Evolutionary conservation across 306 rosid genomes (phyloP).

Genomic region (Begonia peltatifolia): DNA sequence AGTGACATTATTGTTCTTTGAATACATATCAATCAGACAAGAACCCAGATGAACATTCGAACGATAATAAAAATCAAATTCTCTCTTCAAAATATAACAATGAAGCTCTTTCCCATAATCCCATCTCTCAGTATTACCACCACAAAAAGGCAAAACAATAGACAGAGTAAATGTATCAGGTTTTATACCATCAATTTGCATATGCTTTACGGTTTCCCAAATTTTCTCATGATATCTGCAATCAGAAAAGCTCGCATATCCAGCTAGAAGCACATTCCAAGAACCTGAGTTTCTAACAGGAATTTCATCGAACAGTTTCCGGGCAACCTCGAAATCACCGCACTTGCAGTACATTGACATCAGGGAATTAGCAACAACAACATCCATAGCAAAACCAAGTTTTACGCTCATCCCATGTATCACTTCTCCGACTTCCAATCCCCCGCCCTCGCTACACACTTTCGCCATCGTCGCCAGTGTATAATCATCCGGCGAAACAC

Average conservation of each 20-base stretch:
- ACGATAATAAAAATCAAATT: conserved; percentile 20
- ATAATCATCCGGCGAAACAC: conserved; percentile 44
- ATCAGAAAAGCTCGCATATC: conserved; percentile 19
- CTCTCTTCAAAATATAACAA: conserved; percentile 44
- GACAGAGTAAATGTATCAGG: conserved; percentile 57
- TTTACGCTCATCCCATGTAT: conserved; percentile 51
- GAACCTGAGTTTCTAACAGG: conserved; percentile 44
- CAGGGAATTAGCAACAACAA: conserved; percentile 50
- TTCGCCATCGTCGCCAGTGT: conserved; percentile 53
- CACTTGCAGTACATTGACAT: conserved; percentile 52
- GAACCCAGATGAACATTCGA: conserved; percentile 56
- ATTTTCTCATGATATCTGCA: conserved; percentile 10
- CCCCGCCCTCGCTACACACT: conserved; percentile 37
- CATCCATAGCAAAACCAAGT: conserved; percentile 40
- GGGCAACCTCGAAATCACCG: conserved; percentile 22
- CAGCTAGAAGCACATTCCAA: conserved; percentile 53
- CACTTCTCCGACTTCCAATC: conserved; percentile 30
- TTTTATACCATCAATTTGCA: conserved; percentile 39
- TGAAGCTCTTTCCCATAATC: conserved; percentile 66
- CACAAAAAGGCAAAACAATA: conserved; percentile 40
- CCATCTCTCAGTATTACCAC: conserved; percentile 14
- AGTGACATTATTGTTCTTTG: conserved; percentile 30
- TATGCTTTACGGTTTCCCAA: conserved; percentile 24
- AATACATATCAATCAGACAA: conserved; percentile 79
- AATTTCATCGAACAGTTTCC: conserved; percentile 66